A percentile compares a stretch with the other conserved stretches of the same genome.
phyloP scores from a whole-genome alignment of 495 filamentous ascomycete species.

The Cudoniella acicularis region DNA sequence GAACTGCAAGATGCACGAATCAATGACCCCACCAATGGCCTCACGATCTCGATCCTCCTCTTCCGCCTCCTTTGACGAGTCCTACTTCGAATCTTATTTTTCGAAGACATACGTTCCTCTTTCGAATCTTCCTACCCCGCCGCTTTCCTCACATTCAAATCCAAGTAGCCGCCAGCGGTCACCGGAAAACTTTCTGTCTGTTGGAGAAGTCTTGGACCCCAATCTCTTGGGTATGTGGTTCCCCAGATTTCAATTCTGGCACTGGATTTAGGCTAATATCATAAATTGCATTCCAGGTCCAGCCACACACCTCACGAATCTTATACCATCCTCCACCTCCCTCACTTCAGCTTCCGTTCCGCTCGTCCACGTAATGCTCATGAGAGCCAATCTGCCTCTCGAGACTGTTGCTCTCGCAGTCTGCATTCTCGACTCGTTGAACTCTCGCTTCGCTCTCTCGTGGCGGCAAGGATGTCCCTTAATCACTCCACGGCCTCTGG shows the following conservation, averaged over 20 bases:
- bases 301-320: constrained; percentile 51
- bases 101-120: constrained; percentile 54
- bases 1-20: neutral
- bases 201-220: constrained; percentile 38
- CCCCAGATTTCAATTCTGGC: constrained; percentile 7
- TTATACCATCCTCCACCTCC: constrained; percentile 50
- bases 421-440: constrained; percentile 52
- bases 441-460: constrained; percentile 45
- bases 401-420: constrained; percentile 50
- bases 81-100: constrained; percentile 55
- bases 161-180: constrained; percentile 32
- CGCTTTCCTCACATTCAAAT: constrained; percentile 42
- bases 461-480: constrained; percentile 50
- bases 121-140: constrained; percentile 58
- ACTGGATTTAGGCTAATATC: constrained; percentile 12
- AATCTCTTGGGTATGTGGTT: constrained; percentile 42
- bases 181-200: constrained; percentile 30
- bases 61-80: constrained; percentile 27
- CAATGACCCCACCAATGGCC: constrained; percentile 16
- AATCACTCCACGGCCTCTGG: neutral
- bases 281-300: constrained; percentile 36
- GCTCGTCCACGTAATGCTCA: constrained; percentile 48
- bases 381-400: constrained; percentile 43
- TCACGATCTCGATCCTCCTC: constrained; percentile 13
- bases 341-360: constrained; percentile 44